These are phyloP conservation scores for Pichia eremophila DNA, from an alignment of 805 yeast genomes.

Conservation along the genomic window DNA sequence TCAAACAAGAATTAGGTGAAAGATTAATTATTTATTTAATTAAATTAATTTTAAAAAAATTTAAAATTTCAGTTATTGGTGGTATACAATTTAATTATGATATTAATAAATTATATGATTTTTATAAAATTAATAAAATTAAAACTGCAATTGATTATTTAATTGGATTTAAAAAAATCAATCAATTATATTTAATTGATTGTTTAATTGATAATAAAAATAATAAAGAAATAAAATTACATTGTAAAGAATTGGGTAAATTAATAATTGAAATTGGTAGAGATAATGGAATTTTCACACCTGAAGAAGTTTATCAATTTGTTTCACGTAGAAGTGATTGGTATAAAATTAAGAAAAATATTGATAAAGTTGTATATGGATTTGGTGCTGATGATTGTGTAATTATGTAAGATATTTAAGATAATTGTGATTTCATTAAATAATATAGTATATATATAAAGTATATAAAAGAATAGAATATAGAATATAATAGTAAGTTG, in stretches of 20 bases:
- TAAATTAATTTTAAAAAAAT: constrained; percentile 62
- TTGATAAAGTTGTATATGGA: constrained; percentile 94
- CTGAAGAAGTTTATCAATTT: constrained; percentile 91
- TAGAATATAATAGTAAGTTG: too few species aligned
- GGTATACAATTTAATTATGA: constrained; percentile 79
- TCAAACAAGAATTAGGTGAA: constrained; percentile 89
- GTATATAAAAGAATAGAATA: too few species aligned
- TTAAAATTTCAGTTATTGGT: constrained; percentile 67
- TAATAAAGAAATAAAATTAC: constrained; percentile 34
- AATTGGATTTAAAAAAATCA: constrained; percentile 74
- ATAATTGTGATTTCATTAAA: too few species aligned
- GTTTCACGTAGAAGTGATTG: constrained; percentile 85
- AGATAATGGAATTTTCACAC: constrained; percentile 81
- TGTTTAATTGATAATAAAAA: constrained; percentile 19
- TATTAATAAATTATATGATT: constrained; percentile 67
- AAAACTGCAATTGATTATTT: constrained; percentile 67
- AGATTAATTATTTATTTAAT: constrained; percentile 69
- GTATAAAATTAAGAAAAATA: constrained; percentile 64
- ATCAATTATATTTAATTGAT: constrained; percentile 68
- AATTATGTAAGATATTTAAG: constrained; percentile 36
- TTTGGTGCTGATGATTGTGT: constrained; percentile 71
- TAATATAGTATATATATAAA: too few species aligned
- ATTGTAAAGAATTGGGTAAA: constrained; percentile 76
- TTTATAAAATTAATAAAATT: constrained; percentile 52
- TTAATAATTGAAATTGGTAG: constrained; percentile 75